These are phyloP conservation scores for Apostasia ramifera DNA, from an alignment of 106 monocot genomes.

Conservation along the genomic window DNA sequence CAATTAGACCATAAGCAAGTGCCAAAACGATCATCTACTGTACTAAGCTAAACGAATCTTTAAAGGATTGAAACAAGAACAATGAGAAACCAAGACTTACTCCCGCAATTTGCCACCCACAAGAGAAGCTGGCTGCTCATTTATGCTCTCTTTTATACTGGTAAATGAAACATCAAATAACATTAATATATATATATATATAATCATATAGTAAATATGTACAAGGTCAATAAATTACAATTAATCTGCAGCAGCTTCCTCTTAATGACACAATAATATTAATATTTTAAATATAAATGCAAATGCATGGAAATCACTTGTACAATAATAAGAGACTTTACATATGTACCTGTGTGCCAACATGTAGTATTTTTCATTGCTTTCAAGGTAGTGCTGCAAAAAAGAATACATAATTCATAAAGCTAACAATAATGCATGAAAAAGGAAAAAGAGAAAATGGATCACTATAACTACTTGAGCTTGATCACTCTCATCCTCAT, in stretches of 20 bases:
- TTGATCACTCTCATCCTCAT: constrained; percentile 89
- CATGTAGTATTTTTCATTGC: constrained; percentile 96
- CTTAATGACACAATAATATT: too few relatives aligned
- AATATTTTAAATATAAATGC: too few relatives aligned
- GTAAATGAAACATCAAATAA: constrained; percentile 10
- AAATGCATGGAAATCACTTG: too few relatives aligned
- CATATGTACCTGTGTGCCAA: constrained; percentile 84
- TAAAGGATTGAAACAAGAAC: neutral
- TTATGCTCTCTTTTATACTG: constrained; percentile 91
- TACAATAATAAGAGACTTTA: too few relatives aligned
- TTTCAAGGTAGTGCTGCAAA: constrained; percentile 94
- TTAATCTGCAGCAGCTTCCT: too few relatives aligned
- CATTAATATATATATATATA: neutral
- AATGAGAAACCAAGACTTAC: constrained; percentile 34
- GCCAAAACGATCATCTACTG: neutral
- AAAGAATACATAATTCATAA: constrained; percentile 11
- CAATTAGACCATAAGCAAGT: neutral
- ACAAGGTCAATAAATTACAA: neutral
- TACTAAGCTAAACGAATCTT: neutral
- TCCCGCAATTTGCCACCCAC: constrained; percentile 91
- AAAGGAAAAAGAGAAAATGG: constrained; percentile 6
- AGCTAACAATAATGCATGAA: neutral
- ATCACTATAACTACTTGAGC: constrained; percentile 44
- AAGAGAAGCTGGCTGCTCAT: constrained; percentile 74
- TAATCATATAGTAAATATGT: neutral